phyloP scores from a whole-genome alignment of 345 rosid genomes.

The Acer saccharum region DNA sequence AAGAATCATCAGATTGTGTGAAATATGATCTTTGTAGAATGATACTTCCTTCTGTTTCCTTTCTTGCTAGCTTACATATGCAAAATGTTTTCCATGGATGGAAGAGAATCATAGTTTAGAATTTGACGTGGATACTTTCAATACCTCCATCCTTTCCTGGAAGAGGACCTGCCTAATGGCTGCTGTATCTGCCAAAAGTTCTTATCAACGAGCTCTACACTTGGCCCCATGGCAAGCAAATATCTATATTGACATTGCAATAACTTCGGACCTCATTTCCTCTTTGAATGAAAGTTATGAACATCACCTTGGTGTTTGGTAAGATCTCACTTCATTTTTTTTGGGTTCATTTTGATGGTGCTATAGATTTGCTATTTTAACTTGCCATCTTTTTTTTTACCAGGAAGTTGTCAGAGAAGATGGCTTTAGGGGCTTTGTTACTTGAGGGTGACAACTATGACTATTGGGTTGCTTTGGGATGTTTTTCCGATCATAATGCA shows the following conservation, averaged over 20 bases:
- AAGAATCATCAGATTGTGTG: neutral
- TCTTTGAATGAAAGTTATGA: constrained; percentile 39
- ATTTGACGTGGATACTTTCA: constrained; percentile 42
- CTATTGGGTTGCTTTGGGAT: constrained; percentile 89
- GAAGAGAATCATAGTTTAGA: constrained; percentile 36
- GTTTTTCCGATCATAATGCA: constrained; percentile 65
- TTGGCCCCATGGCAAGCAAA: constrained; percentile 94
- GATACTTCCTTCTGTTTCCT: constrained; percentile 19
- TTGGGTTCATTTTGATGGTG: constrained; percentile 24
- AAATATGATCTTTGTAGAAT: constrained; percentile 1
- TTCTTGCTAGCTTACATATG: constrained; percentile 62
- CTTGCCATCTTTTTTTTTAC: constrained; percentile 39
- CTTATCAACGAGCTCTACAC: constrained; percentile 78
- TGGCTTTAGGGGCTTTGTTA: constrained; percentile 83
- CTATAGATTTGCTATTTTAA: constrained; percentile 20
- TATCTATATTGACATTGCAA: constrained; percentile 73
- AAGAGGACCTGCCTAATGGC: constrained; percentile 57
- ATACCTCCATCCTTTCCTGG: constrained; percentile 67
- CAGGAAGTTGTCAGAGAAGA: constrained; percentile 92
- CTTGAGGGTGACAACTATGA: constrained; percentile 81
- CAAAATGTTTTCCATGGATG: constrained; percentile 84
- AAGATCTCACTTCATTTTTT: constrained; percentile 27
- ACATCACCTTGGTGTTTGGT: constrained; percentile 55
- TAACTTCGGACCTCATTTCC: constrained; percentile 67
- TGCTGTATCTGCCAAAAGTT: constrained; percentile 65